These are phyloP conservation scores for Thielaviopsis punctulata DNA, from an alignment of 2,329 filamentous ascomycete species.

Conservation along the genomic window DNA sequence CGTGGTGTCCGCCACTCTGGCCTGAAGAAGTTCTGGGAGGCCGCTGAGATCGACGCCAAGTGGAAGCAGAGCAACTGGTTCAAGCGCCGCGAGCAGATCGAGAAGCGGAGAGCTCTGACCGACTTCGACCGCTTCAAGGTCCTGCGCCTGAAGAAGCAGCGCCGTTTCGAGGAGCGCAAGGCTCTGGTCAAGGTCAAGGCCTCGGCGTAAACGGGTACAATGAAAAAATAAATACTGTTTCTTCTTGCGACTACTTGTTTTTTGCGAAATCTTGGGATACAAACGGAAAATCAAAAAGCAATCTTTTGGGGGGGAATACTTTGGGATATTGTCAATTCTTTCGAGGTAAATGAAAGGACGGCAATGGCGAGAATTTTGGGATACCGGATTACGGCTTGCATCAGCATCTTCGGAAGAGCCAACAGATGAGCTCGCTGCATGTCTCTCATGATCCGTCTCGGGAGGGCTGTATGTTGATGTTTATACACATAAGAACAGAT, in stretches of 20 bases:
- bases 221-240: slow-evolving; percentile 20
- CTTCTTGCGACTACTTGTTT: slow-evolving; percentile 11
- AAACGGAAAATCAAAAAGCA: slow-evolving; percentile 13
- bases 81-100: slow-evolving; percentile 75
- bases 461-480: slow-evolving; percentile 49
- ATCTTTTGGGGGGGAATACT: slow-evolving; percentile 8
- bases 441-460: slow-evolving; percentile 38
- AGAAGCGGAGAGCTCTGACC: slow-evolving; percentile 77
- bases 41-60: slow-evolving; percentile 79
- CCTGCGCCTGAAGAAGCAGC: slow-evolving; percentile 97
- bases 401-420: slow-evolving; percentile 23
- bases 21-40: slow-evolving; percentile 81
- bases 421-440: slow-evolving; percentile 38
- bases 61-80: slow-evolving; percentile 85
- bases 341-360: slow-evolving; percentile 17
- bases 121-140: slow-evolving; percentile 99
- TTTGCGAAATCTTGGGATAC: slow-evolving; percentile 11
- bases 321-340: slow-evolving; percentile 18
- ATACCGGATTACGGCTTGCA: slow-evolving; percentile 21
- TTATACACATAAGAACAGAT: slow-evolving; percentile 27
- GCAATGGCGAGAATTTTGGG: slow-evolving; percentile 12
- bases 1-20: slow-evolving; percentile 66
- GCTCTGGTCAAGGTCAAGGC: slow-evolving; percentile 84
- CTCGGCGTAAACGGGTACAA: slow-evolving; percentile 43
- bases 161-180: slow-evolving; percentile 96